Evolutionary conservation across 176 grass and related monocot species (phyloP).

Genomic region (Saccharum spontaneum): DNA sequence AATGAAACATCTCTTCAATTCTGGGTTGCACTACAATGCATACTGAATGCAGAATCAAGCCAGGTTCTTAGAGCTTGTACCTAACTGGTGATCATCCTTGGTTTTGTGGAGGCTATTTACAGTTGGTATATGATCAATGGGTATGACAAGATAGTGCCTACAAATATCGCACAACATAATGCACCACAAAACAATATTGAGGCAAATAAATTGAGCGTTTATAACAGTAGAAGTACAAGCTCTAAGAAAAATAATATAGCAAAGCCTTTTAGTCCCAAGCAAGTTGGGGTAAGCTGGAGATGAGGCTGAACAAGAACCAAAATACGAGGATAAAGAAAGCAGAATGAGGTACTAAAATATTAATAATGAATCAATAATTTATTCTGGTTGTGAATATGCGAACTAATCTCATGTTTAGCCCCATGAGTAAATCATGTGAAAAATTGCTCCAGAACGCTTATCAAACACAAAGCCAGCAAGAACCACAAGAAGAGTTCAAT

Average conservation of each 20-base stretch:
- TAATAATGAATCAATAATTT: neutral
- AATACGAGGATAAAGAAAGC: neutral
- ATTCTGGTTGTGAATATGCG: neutral
- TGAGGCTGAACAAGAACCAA: neutral
- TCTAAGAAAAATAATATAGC: neutral
- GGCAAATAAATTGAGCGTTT: neutral
- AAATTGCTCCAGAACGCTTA: neutral
- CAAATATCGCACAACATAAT: slow-evolving; percentile 3
- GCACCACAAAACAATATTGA: neutral
- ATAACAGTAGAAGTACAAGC: neutral
- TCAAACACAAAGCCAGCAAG: neutral
- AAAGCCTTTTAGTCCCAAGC: neutral
- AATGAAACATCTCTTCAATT: neutral
- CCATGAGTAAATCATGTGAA: neutral
- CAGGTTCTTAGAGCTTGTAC: no score
- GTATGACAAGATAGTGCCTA: slow-evolving; percentile 96
- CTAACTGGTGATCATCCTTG: slow-evolving; percentile 68
- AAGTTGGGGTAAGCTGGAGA: neutral
- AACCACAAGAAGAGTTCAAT: slow-evolving; percentile 19
- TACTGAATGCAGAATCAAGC: neutral
- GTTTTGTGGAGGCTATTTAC: slow-evolving; percentile 61
- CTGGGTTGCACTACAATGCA: neutral
- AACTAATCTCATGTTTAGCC: neutral
- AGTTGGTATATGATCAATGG: slow-evolving; percentile 78
- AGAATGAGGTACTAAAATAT: neutral